Evolutionary conservation across 2,329 filamentous ascomycete species (phyloP).

Genomic region (Sporothrix pallida): DNA sequence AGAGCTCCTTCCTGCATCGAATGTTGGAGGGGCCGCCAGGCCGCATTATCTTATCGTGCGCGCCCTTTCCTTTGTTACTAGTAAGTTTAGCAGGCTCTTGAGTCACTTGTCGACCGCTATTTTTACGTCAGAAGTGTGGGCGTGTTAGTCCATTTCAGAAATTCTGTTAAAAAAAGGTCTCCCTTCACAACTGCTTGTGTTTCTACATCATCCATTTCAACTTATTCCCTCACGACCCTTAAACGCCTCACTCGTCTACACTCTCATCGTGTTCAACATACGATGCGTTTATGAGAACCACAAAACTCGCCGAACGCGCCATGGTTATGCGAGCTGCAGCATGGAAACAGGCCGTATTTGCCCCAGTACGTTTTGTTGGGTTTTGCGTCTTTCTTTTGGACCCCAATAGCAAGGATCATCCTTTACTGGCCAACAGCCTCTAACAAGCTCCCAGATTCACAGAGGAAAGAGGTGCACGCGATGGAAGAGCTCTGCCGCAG

Average conservation of each 20-base stretch:
- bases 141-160: background rate
- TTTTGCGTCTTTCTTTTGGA: background rate
- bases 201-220: background rate
- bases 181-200: background rate
- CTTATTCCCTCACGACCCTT: background rate
- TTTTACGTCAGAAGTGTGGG: slow-evolving; percentile 1
- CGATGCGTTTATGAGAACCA: slow-evolving; percentile 30
- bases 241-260: background rate
- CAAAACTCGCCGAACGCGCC: slow-evolving; percentile 31
- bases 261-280: slow-evolving; percentile 9
- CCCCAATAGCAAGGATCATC: slow-evolving; percentile 24
- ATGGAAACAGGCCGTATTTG: slow-evolving; percentile 50
- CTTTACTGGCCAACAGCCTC: slow-evolving; percentile 21
- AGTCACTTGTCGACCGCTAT: slow-evolving; percentile 17
- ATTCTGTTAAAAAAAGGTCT: background rate
- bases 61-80: background rate
- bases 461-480: slow-evolving; percentile 33
- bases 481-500: slow-evolving; percentile 31
- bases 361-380: slow-evolving; percentile 42
- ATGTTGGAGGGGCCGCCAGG: slow-evolving; percentile 6
- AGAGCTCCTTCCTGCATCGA: slow-evolving; percentile 10
- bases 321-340: slow-evolving; percentile 51
- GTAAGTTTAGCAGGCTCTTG: background rate
- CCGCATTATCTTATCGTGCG: slow-evolving; percentile 16
- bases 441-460: slow-evolving; percentile 28